Conservation (phyloP, 768 basidiomycete genomes). For the Auricularia sp. region DNA sequence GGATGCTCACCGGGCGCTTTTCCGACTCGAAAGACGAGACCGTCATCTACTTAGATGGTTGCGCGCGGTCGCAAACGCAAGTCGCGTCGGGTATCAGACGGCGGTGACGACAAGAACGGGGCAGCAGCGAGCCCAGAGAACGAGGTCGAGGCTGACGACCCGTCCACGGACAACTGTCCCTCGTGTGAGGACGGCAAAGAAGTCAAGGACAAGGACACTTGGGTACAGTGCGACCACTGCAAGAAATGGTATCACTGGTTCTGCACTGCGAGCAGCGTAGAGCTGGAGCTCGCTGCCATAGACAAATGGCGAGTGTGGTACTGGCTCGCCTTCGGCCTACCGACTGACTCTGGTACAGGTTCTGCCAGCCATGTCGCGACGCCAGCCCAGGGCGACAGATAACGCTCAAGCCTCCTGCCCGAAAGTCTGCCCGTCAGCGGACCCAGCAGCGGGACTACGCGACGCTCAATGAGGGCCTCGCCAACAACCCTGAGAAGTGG, state of each 20-base stretch:
- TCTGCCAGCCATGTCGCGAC: conserved; percentile 52
- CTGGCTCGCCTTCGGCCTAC: conserved; percentile 10
- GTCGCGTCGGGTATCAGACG: not conserved
- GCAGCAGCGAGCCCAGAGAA: not conserved
- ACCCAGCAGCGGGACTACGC: conserved; percentile 63
- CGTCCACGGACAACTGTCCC: conserved; percentile 31
- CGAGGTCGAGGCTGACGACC: not conserved
- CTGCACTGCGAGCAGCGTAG: conserved; percentile 48
- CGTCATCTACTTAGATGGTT: not conserved
- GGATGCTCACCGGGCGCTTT: too few species aligned
- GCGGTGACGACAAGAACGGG: not conserved
- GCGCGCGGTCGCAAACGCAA: not conserved
- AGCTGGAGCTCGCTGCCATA: conserved; percentile 51
- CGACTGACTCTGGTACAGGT: conserved; percentile 36
- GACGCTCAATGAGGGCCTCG: conserved; percentile 52
- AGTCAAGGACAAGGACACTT: conserved; percentile 51
- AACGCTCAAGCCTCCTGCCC: conserved; percentile 65
- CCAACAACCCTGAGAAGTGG: conserved; percentile 57
- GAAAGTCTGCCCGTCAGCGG: conserved; percentile 72
- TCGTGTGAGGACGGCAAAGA: conserved; percentile 35
- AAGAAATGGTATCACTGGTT: conserved; percentile 79
- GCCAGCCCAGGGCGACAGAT: conserved; percentile 52
- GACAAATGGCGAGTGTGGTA: conserved; percentile 58
- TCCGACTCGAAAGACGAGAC: too few species aligned
- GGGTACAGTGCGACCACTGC: conserved; percentile 77